A percentile compares a stretch with the other conserved stretches of the same genome.
Evolutionary conservation across 306 rosid genomes (phyloP).

Genomic region (Mimosa pudica): DNA sequence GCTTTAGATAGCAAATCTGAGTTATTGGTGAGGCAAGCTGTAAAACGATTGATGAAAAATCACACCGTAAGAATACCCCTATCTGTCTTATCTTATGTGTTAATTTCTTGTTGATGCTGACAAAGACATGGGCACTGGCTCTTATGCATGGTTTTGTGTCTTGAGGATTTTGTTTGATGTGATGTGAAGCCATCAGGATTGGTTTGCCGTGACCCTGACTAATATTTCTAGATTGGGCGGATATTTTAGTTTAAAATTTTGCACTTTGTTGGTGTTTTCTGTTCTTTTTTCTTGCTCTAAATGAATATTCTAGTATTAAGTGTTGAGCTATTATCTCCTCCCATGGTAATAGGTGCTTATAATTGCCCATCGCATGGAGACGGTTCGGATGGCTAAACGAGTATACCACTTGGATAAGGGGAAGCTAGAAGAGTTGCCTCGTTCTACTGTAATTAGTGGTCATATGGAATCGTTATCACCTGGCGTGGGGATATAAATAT

Average conservation of each 20-base stretch:
- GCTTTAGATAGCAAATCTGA: constrained; percentile 86
- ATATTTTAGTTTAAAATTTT: constrained; percentile 17
- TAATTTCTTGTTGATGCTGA: neutral
- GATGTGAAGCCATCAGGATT: neutral
- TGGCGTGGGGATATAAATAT: constrained; percentile 53
- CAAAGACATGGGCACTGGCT: neutral
- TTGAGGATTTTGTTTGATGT: neutral
- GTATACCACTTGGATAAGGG: constrained; percentile 66
- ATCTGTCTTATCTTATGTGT: neutral
- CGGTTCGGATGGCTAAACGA: constrained; percentile 82
- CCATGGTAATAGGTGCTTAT: constrained; percentile 70
- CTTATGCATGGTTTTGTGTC: constrained; percentile 11
- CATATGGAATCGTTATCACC: constrained; percentile 45
- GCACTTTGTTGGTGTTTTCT: constrained; percentile 12
- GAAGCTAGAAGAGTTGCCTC: constrained; percentile 71
- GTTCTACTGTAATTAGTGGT: constrained; percentile 44
- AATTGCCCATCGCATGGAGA: constrained; percentile 88
- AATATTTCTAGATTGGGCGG: constrained; percentile 1
- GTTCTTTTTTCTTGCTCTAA: neutral
- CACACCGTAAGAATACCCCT: constrained; percentile 59
- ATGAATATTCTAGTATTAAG: constrained; percentile 7
- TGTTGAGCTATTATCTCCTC: constrained; percentile 23
- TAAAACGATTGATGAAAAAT: constrained; percentile 74
- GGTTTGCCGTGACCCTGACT: constrained; percentile 5
- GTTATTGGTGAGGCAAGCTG: constrained; percentile 72